Base-by-base conservation (phyloP, 148 eudicot genomes). In the Rhododendron griersonianum region DNA sequence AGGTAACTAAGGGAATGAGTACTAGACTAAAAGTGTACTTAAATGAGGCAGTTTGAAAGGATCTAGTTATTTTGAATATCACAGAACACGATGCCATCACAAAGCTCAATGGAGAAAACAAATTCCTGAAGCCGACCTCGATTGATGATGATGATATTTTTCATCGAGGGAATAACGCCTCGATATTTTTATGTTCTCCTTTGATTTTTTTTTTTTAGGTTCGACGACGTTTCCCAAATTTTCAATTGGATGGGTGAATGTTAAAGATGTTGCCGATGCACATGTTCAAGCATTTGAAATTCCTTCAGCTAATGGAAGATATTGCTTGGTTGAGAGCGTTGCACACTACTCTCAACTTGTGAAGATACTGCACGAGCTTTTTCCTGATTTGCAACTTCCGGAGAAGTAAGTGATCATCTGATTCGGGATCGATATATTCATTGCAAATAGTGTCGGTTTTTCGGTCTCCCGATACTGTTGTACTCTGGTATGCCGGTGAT, bases 351-450 rank as follows among this genome's bases (percentile, higher is more conserved):
- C 96, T 8, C 89, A 90, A 82, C 13, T 93, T 41, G 85, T 93
- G 21, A n/a, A 88, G 78, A 90, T 94, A 45, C 76, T 94, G 55
- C 87, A 45, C 4, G 92, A 93, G 81, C 93, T 94, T 74, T 94
- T 82, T 85, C 98, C 98, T 80, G 59, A 85, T 89, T 75, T 89
- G 23, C 89, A 89, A 80, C 93, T 95, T 84, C 96, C 95, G 25
- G 84, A 83, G 21, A 93, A 91, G 96, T 95, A 90, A 92, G 96
- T 86, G 25, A 4, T 0, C 18, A 0, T 45, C 33, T 47, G 4
- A 18, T 76, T 75, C 14, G 9, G 15, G 48, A 15, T 15, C 45
- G 45, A 41, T 5, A 67, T 3, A 7, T 33, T 9, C 21, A 16
- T 63, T 21, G 59, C 59, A 55, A 55, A 55, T 55, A 14, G 59